phyloP scores from a whole-genome alignment of 2,329 filamentous ascomycete genomes.

The Colletotrichum viniferum region DNA sequence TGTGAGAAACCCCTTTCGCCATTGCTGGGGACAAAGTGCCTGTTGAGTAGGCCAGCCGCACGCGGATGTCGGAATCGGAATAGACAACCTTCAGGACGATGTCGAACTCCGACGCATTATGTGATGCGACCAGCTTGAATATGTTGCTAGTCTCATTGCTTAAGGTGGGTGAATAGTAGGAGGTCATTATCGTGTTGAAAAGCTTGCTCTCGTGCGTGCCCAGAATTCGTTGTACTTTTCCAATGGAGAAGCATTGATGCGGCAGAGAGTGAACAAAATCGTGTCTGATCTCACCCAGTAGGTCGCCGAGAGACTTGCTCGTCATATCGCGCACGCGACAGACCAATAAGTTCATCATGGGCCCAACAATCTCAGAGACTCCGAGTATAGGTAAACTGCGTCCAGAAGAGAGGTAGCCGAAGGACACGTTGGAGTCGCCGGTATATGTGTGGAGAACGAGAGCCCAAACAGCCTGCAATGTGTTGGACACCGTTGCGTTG shows the following conservation, averaged over 20 bases:
- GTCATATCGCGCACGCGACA: background rate
- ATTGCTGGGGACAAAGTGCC: background rate
- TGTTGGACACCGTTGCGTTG: background rate
- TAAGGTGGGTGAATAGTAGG: background rate
- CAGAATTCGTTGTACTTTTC: constrained; percentile 9
- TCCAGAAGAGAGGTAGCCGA: constrained; percentile 14
- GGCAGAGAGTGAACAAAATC: constrained; percentile 13
- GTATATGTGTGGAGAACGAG: constrained; percentile 1
- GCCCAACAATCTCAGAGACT: constrained; percentile 6
- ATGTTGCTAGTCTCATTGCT: background rate
- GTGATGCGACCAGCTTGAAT: background rate
- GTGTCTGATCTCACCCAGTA: background rate
- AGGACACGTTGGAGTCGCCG: background rate
- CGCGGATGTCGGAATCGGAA: background rate
- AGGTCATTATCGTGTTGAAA: constrained; percentile 22
- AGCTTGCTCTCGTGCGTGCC: background rate
- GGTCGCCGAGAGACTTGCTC: background rate
- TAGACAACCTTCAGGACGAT: background rate
- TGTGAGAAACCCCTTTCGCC: background rate
- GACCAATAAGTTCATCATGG: constrained; percentile 5
- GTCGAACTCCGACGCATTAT: constrained; percentile 10
- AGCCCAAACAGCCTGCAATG: constrained; percentile 5
- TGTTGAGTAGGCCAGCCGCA: background rate
- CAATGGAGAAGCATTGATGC: constrained; percentile 14
- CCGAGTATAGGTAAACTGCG: background rate